Base-by-base conservation (phyloP, 495 filamentous ascomycete genomes). In the Neurospora africana region DNA sequence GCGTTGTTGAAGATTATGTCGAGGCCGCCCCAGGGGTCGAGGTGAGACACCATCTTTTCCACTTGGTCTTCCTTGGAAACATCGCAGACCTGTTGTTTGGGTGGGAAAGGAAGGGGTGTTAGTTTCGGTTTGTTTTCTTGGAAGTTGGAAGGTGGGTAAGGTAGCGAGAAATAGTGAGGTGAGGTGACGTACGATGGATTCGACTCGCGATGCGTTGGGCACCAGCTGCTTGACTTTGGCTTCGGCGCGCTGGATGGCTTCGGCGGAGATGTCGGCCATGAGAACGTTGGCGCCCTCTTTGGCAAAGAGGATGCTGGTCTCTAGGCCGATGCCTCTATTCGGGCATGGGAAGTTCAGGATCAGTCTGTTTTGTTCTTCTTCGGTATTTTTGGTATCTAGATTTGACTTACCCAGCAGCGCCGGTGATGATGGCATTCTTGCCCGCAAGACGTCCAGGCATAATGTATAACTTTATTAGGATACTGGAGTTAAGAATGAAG, bases 1-100 rank as follows among this genome's bases (percentile, higher is more conserved):
- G 95, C 95, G 79, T 99, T 99, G 87, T 99, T 99, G 89, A 97
- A 99, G 74, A 99, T 92, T 75, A 98, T 86, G 80, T 99, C 95
- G 0, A 93, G 83, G n/a, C 95, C 95, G 76, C 94, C 95, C 93
- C 92, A 97, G 67, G 83, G 72, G 77, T 98, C 94, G 68, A 93
- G 80, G 2, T 84, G 80, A 71, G 89, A 88, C n/a, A 97, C 86
- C 74, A 89, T 84, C 37, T 90, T 87, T 74, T 91, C 81, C 30
- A 97, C 88, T 38, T 93, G 86, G 72, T 84, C 76, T 81, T 97
- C 94, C 76, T 93, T 92, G 67, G 86, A 86, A 33, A 90, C 88
- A 75, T 90, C 85, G 74, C 86, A 87, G 40, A 82, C 69, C 86
- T 89, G 75, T 47, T 5, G 9, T 47, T 44, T 33, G 2, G 30